Base-by-base conservation (phyloP, 2,329 filamentous ascomycete species). In the Fusarium circinatum region DNA sequence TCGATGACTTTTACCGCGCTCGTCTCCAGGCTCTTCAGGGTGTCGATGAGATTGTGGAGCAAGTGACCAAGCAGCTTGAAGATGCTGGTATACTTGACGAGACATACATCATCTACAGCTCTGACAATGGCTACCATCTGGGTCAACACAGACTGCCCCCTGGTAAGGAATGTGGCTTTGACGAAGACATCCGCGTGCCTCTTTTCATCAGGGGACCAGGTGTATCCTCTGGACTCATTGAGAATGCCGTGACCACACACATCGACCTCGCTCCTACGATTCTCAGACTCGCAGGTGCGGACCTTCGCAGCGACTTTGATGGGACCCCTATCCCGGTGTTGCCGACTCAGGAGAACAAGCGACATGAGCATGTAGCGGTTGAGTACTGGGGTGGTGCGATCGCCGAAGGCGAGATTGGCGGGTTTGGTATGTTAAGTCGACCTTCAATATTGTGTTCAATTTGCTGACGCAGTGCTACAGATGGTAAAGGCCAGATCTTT, bases 201-300 rank as follows among this genome's bases (percentile, higher is more conserved):
- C 78, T 91, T 10, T 83, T 88, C 38, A 82, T 91, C 32, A 84
- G 89, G 7, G 89, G 89, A 0, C 89, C 89, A 0, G 86, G 86
- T 0, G 79, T 91, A 5, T 80, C 85, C 0, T 75, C 83, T 24
- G 83, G 82, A 0, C 63, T 77, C 9, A 78, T 79, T 2, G 83
- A 84, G 24, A 80, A 85, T 15, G 81, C 84, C 5, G 85, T 89
- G 5, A 91, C 89, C 0, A 88, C 89, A 0, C 91, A 93, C 74
- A 87, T 90, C 7, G 91, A 92, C 73, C 80, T 93, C 5, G 89
- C 88, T 1, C 90, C 91, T 0, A 92, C 90, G 0, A 79, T 92
- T 15, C 83, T 92, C 41, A 79, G 84, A 26, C 68, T 82, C 3
- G 85, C 82, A 1, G 84, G 85, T 1, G 81, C 82, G 4, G 79